Conservation (phyloP, 495 filamentous ascomycete genomes). For the Hypomontagnella submonticulosa region DNA sequence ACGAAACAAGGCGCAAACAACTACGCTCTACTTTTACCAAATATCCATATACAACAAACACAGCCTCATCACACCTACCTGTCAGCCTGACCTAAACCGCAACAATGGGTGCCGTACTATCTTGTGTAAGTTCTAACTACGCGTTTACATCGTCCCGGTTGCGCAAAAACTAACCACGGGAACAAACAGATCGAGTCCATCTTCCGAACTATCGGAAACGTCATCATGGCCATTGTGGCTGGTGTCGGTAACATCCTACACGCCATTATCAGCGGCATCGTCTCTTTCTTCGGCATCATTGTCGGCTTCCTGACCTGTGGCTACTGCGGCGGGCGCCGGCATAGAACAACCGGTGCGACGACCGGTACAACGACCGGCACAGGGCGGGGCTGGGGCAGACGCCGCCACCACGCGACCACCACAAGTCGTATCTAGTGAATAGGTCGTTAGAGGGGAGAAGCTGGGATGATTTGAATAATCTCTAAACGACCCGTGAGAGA, state of each 20-base stretch:
- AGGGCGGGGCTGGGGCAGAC: constrained; percentile 44
- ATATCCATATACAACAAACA: constrained; percentile 6
- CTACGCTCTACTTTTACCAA: constrained; percentile 4
- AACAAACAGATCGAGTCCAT: constrained; percentile 74
- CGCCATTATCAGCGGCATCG: constrained; percentile 83
- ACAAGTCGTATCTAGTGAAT: constrained; percentile 45
- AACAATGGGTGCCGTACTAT: constrained; percentile 95
- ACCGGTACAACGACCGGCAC: constrained; percentile 34
- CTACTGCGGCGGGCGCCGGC: constrained; percentile 51
- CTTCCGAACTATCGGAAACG: constrained; percentile 84
- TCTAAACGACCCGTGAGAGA: constrained; percentile 1
- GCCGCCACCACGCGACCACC: constrained; percentile 42
- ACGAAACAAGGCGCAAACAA: constrained; percentile 17
- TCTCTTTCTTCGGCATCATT: constrained; percentile 82
- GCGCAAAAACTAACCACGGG: not conserved
- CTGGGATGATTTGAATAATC: constrained; percentile 1
- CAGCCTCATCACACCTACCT: constrained; percentile 20
- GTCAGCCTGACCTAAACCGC: constrained; percentile 44
- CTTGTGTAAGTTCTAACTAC: constrained; percentile 77
- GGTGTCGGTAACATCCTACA: constrained; percentile 79
- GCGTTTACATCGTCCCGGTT: not conserved
- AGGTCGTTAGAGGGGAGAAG: not conserved
- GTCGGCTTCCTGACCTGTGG: constrained; percentile 90
- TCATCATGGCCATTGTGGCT: constrained; percentile 85
- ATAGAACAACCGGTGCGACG: constrained; percentile 1